Percentiles rank a stretch among this genome's conserved stretches.
Evolutionary conservation across 345 rosid species (phyloP).

Genomic region (Citrus sinensis): DNA sequence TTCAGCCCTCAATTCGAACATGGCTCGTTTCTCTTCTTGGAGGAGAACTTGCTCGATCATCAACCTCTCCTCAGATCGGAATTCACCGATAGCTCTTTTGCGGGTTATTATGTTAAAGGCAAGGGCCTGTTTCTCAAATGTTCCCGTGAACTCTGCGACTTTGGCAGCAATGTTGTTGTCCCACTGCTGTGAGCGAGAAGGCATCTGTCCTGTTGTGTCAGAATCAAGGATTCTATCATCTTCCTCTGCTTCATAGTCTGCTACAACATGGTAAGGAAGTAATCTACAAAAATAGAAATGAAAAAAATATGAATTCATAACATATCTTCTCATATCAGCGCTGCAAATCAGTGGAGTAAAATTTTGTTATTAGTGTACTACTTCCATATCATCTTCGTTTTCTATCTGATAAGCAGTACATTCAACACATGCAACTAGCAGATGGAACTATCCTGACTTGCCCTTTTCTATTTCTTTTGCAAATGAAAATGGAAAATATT

Average conservation of each 20-base stretch:
- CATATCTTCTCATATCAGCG: not conserved
- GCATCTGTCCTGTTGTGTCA: slow-evolving; percentile 71
- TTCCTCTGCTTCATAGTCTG: slow-evolving; percentile 97
- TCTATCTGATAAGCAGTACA: not conserved
- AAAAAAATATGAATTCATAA: not conserved
- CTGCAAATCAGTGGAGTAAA: not conserved
- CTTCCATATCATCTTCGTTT: not conserved
- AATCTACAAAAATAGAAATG: slow-evolving; percentile 44
- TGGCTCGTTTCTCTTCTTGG: slow-evolving; percentile 63
- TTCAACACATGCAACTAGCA: not conserved
- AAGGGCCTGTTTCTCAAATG: slow-evolving; percentile 82
- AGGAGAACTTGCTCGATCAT: slow-evolving; percentile 73
- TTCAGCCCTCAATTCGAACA: slow-evolving; percentile 55
- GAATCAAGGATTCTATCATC: slow-evolving; percentile 86
- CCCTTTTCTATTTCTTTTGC: not conserved
- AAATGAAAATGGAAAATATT: not conserved
- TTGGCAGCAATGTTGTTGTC: slow-evolving; percentile 82
- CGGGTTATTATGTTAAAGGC: slow-evolving; percentile 74
- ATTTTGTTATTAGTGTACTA: not conserved
- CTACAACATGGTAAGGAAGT: slow-evolving; percentile 88
- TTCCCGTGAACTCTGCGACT: slow-evolving; percentile 78
- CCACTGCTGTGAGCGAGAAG: slow-evolving; percentile 87
- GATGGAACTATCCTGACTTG: not conserved
- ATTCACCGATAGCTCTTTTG: slow-evolving; percentile 61
- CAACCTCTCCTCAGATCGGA: slow-evolving; percentile 76